These are phyloP conservation scores for Paramyrothecium sp. DNA, from an alignment of 2,329 filamentous ascomycete species.

Conservation along the genomic window DNA sequence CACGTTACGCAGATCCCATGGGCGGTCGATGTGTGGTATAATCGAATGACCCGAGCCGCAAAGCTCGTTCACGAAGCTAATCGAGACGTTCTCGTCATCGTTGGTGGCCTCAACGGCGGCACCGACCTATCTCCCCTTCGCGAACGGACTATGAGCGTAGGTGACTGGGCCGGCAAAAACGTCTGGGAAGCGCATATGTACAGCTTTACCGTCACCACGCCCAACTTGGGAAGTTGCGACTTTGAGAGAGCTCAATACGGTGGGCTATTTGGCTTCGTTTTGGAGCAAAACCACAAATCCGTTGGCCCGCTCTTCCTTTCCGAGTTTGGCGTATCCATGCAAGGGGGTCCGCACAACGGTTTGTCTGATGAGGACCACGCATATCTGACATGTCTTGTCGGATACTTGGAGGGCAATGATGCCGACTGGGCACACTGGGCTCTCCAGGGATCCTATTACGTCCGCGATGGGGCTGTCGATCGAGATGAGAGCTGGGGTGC, in stretches of 20 bases:
- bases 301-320: constrained; percentile 57
- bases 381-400: constrained; percentile 51
- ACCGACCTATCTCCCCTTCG: constrained; percentile 49
- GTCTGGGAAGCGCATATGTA: constrained; percentile 63
- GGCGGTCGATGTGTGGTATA: constrained; percentile 48
- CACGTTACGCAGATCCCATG: constrained; percentile 45
- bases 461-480: constrained; percentile 47
- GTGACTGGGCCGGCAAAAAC: constrained; percentile 47
- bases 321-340: constrained; percentile 57
- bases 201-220: constrained; percentile 50
- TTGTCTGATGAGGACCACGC: constrained; percentile 40
- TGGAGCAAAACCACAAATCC: constrained; percentile 42
- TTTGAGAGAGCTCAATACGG: constrained; percentile 43
- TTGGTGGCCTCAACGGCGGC: constrained; percentile 52
- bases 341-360: constrained; percentile 39
- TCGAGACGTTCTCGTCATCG: constrained; percentile 49
- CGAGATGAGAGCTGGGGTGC: constrained; percentile 53
- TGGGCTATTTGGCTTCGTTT: constrained; percentile 48
- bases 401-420: constrained; percentile 54
- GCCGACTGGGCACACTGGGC: constrained; percentile 61
- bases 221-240: constrained; percentile 40
- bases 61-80: constrained; percentile 49
- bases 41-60: constrained; percentile 45
- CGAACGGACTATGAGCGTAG: constrained; percentile 38
- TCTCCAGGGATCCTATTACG: constrained; percentile 57